Evolutionary conservation across 2,329 filamentous ascomycete genomes (phyloP), one percentile per base, ranked within the genome.

Genomic region (Phialophora expanda): DNA sequence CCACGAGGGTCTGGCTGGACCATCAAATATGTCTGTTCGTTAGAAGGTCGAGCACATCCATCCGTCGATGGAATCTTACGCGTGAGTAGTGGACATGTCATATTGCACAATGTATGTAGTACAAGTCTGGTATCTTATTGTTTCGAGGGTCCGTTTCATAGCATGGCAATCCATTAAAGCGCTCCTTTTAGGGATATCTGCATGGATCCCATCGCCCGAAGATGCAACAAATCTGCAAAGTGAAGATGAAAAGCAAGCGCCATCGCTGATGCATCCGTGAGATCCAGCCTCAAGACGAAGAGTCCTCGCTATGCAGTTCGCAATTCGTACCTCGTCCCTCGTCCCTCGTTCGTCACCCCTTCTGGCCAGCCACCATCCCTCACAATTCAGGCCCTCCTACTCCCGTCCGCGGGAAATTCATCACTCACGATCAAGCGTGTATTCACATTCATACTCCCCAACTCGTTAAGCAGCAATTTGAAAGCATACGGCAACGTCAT

Each of bases 401-500:
- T 61, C 22, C 67, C 67, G 30, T 69, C 67, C 11, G 80, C 78
- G 4, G 93, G 93, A 78, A 99, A 99, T 80, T 98, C 92, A 76
- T 99, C 95, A 74, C 92, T 92, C 71, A 99, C 80, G 82, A 94
- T 91, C 79, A 99, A 82, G 65, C 91, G 85, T 66, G 96, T 94
- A 68, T 93, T 91, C n/a, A 99, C 92, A 78, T 99, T 99, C 95
- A 99, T 99, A 78, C 92, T 96, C 75, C 96, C 89, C 74, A 99
- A 80, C 81, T 99, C 95, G 82, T 99, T 95, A 56, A 98, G 92
- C 63, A 99, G 82, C 75, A 99, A 81, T 84, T 99, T 98, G 0
- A 95, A 95, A 20, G 95, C 95, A 78, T 99, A 99, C 38, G 95
- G 95, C 85, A 99, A 96, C 38, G 90, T 94, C 90, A 99, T 97